Base-by-base conservation (phyloP, 257 asterid species). In the Salvia hispanica region DNA sequence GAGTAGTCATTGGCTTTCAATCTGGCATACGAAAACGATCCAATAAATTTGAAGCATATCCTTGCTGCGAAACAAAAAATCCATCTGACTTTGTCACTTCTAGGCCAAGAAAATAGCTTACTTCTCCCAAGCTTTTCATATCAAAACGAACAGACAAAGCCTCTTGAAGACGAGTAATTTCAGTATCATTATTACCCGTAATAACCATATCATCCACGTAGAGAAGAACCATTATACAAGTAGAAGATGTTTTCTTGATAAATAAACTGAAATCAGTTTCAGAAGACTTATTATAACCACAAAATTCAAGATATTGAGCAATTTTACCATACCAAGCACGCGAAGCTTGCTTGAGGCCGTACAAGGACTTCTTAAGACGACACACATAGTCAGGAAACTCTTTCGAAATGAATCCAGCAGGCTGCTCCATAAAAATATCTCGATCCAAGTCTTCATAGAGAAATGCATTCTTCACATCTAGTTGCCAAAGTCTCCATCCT, bases 321-420 rank as follows among this genome's bases (percentile, higher is more conserved):
- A 79, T 48, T 12, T 79, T 75, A 61, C 80, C 83, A 45, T 45
- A 45, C 72, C 70, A 70, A 7, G 79, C 79, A 21, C 66, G 50
- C 9, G 78, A 59, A 4, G 66, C 68, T 61, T 12, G n/a, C n/a
- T n/a, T n/a, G n/a, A n/a, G n/a, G n/a, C n/a, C n/a, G n/a, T n/a
- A n/a, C n/a, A n/a, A n/a, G n/a, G n/a, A n/a, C n/a, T n/a, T n/a
- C n/a, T n/a, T n/a, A n/a, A n/a, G n/a, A n/a, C n/a, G n/a, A n/a
- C n/a, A n/a, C n/a, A n/a, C n/a, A n/a, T n/a, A n/a, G n/a, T n/a
- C n/a, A n/a, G n/a, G n/a, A n/a, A n/a, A n/a, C n/a, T n/a, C n/a
- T n/a, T n/a, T n/a, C n/a, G n/a, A n/a, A n/a, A n/a, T n/a, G n/a
- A n/a, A n/a, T n/a, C n/a, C n/a, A n/a, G n/a, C n/a, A n/a, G n/a